These are phyloP conservation scores for Pneumocystis murina DNA, from an alignment of 1,139 yeast genomes.

Conservation along the genomic window DNA sequence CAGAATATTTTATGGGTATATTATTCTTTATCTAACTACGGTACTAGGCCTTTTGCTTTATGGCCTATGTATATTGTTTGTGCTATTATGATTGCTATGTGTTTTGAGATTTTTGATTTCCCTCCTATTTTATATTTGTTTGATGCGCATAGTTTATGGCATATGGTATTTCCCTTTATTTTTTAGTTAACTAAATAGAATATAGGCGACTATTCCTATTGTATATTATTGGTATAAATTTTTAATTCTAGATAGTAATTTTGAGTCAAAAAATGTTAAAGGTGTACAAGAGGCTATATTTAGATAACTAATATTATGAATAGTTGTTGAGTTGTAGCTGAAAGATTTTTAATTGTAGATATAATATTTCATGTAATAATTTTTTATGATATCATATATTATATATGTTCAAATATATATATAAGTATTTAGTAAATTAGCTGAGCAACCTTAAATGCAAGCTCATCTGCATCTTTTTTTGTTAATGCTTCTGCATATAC, in stretches of 20 bases:
- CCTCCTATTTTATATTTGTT: slow-evolving; percentile 48
- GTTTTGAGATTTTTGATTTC: slow-evolving; percentile 78
- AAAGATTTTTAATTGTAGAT: background rate
- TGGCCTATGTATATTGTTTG: slow-evolving; percentile 40
- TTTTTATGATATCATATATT: background rate
- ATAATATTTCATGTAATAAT: background rate
- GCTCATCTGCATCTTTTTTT: slow-evolving; percentile 35
- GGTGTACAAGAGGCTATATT: background rate
- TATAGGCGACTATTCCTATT: background rate
- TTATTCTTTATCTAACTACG: slow-evolving; percentile 20
- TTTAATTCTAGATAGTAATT: background rate
- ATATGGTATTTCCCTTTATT: background rate
- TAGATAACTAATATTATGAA: background rate
- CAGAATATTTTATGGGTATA: slow-evolving; percentile 47
- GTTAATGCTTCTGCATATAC: slow-evolving; percentile 81
- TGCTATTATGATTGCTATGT: slow-evolving; percentile 56
- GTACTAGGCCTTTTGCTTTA: slow-evolving; percentile 27
- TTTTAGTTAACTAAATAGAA: background rate
- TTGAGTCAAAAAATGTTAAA: background rate
- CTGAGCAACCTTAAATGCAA: slow-evolving; percentile 37
- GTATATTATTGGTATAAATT: background rate
- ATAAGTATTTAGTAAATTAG: slow-evolving; percentile 15
- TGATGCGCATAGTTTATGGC: slow-evolving; percentile 90
- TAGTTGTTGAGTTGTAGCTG: background rate
- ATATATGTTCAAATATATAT: background rate